These are phyloP conservation scores for Zoysia japonica DNA, from an alignment of 176 grass and related monocot genomes.

Conservation along the genomic window DNA sequence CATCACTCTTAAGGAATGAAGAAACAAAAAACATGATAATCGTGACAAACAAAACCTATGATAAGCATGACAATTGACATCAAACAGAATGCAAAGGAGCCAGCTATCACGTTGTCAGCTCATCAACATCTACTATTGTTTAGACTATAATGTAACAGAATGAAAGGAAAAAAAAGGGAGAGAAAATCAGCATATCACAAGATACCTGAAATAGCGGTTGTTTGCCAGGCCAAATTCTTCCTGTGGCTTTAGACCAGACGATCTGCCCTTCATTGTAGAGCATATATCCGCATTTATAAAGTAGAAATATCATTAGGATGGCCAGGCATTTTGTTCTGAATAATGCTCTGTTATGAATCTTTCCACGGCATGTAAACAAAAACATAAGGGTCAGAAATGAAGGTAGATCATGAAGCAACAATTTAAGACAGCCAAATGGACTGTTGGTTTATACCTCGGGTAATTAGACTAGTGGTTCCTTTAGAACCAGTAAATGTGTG, in stretches of 20 bases:
- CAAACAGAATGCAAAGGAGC: not conserved
- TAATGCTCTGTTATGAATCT: constrained; percentile 6
- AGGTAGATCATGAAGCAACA: not conserved
- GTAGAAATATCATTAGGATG: constrained; percentile 17
- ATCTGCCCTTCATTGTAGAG: constrained; percentile 24
- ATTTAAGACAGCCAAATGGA: not conserved
- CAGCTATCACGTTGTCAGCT: not conserved
- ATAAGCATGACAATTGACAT: constrained; percentile 4
- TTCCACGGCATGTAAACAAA: not conserved
- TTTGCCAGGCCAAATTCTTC: not conserved
- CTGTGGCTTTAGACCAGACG: not conserved
- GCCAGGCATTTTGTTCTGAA: constrained; percentile 4
- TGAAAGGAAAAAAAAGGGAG: not conserved
- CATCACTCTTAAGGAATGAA: constrained; percentile 1
- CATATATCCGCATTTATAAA: constrained; percentile 6
- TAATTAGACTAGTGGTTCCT: constrained; percentile 3
- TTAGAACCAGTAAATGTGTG: not conserved
- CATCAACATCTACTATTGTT: not conserved
- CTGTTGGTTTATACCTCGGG: not conserved
- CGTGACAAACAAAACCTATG: not conserved
- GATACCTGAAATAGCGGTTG: not conserved
- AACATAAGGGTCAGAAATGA: not conserved
- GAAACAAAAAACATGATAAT: not conserved
- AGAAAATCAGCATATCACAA: not conserved
- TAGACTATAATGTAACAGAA: not conserved